These are phyloP conservation scores for Castanopsis chinensis DNA, from an alignment of 306 rosid species.

Conservation along the genomic window DNA sequence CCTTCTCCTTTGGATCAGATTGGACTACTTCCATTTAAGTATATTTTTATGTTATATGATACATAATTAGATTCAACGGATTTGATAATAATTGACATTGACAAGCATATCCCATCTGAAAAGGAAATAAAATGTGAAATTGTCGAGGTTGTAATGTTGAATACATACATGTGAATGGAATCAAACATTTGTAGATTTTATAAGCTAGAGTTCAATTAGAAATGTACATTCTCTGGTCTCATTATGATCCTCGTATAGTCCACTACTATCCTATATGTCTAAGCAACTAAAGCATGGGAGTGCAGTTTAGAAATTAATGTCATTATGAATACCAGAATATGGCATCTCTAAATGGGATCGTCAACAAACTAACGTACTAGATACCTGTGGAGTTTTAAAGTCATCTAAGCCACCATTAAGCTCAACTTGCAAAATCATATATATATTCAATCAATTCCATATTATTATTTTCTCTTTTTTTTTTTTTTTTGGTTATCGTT, in stretches of 20 bases:
- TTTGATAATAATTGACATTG: too few species aligned
- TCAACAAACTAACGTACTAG: not conserved
- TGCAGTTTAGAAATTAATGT: not conserved
- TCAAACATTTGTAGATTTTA: not conserved
- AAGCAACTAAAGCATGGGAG: not conserved
- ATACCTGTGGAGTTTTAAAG: not conserved
- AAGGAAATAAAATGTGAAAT: not conserved
- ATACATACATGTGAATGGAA: not conserved
- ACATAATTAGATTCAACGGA: too few species aligned
- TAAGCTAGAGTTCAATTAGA: not conserved
- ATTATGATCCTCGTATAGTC: too few species aligned
- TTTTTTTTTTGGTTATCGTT: too few species aligned
- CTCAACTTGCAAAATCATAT: too few species aligned
- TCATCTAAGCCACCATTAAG: not conserved
- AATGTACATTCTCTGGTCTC: not conserved
- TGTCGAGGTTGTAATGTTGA: not conserved
- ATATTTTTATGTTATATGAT: too few species aligned
- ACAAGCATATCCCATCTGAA: too few species aligned
- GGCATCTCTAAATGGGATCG: not conserved
- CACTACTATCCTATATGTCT: not conserved
- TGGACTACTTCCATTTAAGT: too few species aligned
- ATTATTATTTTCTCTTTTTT: too few species aligned
- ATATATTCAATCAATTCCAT: too few species aligned
- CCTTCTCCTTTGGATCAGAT: too few species aligned
- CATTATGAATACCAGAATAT: not conserved